These are phyloP conservation scores for Aspergillus leporis DNA, from an alignment of 495 filamentous ascomycete genomes.

Conservation along the genomic window DNA sequence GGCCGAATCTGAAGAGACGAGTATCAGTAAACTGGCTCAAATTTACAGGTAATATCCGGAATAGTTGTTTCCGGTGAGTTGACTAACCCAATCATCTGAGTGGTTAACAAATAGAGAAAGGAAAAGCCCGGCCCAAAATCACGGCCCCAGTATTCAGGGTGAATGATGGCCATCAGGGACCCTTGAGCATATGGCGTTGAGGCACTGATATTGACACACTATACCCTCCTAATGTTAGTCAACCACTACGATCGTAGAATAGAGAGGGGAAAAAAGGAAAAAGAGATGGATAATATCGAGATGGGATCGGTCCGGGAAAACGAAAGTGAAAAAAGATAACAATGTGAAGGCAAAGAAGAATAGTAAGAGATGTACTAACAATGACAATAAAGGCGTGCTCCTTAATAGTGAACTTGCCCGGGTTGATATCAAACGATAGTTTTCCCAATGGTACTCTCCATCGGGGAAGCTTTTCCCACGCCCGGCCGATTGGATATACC, in stretches of 20 bases:
- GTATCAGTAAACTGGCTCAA: not conserved
- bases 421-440: slow-evolving; percentile 51
- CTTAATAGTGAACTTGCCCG: slow-evolving; percentile 68
- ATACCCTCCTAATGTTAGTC: not conserved
- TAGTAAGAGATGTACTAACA: slow-evolving; percentile 36
- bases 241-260: not conserved
- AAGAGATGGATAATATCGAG: too few relatives aligned
- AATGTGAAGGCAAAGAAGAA: not conserved
- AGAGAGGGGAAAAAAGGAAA: too few relatives aligned
- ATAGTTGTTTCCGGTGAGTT: not conserved
- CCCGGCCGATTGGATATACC: slow-evolving; percentile 54
- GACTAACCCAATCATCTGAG: slow-evolving; percentile 61
- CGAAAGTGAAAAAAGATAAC: too few relatives aligned
- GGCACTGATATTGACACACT: slow-evolving; percentile 36
- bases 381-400: slow-evolving; percentile 71
- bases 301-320: too few relatives aligned
- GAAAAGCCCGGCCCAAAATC: slow-evolving; percentile 64
- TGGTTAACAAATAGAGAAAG: slow-evolving; percentile 60
- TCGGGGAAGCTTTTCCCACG: slow-evolving; percentile 52
- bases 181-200: slow-evolving; percentile 58
- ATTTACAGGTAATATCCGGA: too few relatives aligned
- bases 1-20: slow-evolving; percentile 37
- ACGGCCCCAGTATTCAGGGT: slow-evolving; percentile 56
- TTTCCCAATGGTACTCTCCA: slow-evolving; percentile 62
- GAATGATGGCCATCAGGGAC: slow-evolving; percentile 56